Base-by-base conservation (phyloP, 2,329 filamentous ascomycete genomes). In the Plectosphaerella sp. region DNA sequence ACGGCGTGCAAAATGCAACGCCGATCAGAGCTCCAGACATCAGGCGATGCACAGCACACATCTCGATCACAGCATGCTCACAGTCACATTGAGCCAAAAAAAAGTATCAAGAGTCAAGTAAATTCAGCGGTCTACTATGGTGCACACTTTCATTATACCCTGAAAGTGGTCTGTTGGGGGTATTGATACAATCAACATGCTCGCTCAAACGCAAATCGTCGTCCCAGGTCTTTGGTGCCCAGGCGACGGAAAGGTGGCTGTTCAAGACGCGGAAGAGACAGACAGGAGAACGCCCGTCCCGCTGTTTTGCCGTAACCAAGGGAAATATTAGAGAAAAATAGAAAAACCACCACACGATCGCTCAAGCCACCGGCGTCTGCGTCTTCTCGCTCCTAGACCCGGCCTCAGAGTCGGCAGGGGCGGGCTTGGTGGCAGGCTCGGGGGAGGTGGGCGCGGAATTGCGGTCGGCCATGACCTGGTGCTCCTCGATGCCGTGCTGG, bases 401-500 rank as follows among this genome's bases (percentile, higher is more conserved):
- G 8, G 49, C 54, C 5, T 52, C 46, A 12, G 46, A 52, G 14
- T 52, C 55, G 14, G 35, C 52, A 20, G 50, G 52, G 45, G 51
- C 51, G 46, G 3, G 60, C 55, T 14, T 22, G 52, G 56, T 22
- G 52, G 49, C 35, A 46, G 55, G 54, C 49, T 54, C 47, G 6
- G 47, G 47, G 3, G 35, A 22, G 15, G 35, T 41, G 36, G 47
- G 47, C 35, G 36, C 37, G 14, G 47, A 48, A 18, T 48, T 51
- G 39, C 55, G 49, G 45, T 57, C 56, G 48, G 66, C 65, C 67
- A 74, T 69, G 55, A 63, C 62, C 52, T 72, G 71, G 67, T 91
- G 88, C 66, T 86, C 80, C 54, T 77, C 76, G 59, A 90, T 89
- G 54, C 87, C 88, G 67, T 91, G 87, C 64, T 88, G 83, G 15